Base-by-base conservation (phyloP, 805 yeast genomes). In the Yamadazyma laniorum region DNA sequence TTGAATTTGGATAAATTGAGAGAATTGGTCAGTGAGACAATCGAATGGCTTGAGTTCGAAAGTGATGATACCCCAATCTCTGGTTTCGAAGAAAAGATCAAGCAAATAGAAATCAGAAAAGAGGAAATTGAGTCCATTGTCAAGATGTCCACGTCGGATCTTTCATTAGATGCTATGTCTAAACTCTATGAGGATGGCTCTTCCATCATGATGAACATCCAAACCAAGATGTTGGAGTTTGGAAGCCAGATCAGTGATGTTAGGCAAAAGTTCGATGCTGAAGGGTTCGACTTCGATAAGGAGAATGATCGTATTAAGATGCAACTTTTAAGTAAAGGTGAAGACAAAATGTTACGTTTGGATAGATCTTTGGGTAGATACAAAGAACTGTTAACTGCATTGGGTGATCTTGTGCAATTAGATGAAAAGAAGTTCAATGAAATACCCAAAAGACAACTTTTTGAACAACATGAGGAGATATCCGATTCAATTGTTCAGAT, bases 1-100 rank as follows among this genome's bases (percentile, higher is more conserved):
- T 46, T 63, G 1, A 21, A 27, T 9, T 40, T 49, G 18, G 45
- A 38, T 9, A 46, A 43, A 6, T 46, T 51, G 25, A 41, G 48
- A 19, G 25, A 36, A 0, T 44, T 64, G 5, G 75, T 82, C 4
- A 40, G 65, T 12, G 79, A 76, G 8, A 61, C 68, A 18, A 61
- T 85, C 32, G 91, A 83, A 42, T 87, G 95, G 95, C 63, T 88
- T 26, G 95, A 87, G 34, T 78, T 75, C 50, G 88, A 79, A 13
- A 72, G 86, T 25, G 84, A 75, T 37, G 67, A 63, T 16, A 74
- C 85, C 1, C 45, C 58, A 3, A 12, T 54, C 15, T 52, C 53
- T 3, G 63, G 58, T 5, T 43, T 67, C 9, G 37, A 51, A 30
- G 51, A 39, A 7, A 67, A 61, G 44, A 35, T 52, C 15, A 37